A percentile compares a stretch with the other conserved stretches of the same genome.
Evolutionary conservation across 2,329 filamentous ascomycete genomes (phyloP).

Genomic region (Apiospora hydei): DNA sequence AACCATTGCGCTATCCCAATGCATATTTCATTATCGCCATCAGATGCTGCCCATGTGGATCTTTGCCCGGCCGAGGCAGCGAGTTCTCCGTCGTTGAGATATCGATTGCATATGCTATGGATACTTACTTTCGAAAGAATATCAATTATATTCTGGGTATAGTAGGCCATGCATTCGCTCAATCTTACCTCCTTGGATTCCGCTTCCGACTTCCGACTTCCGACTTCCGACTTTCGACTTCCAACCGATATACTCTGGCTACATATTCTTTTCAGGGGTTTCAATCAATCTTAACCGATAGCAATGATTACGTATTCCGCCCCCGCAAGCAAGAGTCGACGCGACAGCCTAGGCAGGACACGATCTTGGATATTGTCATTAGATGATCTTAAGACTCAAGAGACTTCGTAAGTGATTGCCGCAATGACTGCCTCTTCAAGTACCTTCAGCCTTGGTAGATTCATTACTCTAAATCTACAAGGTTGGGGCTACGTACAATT

Average conservation of each 20-base stretch:
- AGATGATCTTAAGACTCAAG: not conserved
- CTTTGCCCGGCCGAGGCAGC: not conserved
- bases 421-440: not conserved
- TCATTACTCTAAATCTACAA: not conserved
- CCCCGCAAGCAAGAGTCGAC: not conserved
- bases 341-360: too few species aligned
- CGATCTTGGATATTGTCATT: not conserved
- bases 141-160: not conserved
- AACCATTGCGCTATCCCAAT: not conserved
- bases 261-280: not conserved
- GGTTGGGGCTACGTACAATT: not conserved
- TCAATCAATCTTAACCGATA: constrained; percentile 2
- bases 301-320: not conserved
- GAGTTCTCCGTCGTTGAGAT: not conserved
- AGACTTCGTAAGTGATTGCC: not conserved
- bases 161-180: not conserved
- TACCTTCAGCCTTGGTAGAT: not conserved
- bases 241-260: not conserved
- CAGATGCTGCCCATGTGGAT: constrained; percentile 11
- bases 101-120: too few species aligned
- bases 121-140: not conserved
- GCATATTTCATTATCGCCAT: not conserved
- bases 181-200: not conserved
- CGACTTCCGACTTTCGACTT: not conserved
- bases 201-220: not conserved